A percentile compares a stretch with the other conserved stretches of the same genome.
Evolutionary conservation across 2,329 filamentous ascomycete species (phyloP).

Genomic region (Colletotrichum sp.): DNA sequence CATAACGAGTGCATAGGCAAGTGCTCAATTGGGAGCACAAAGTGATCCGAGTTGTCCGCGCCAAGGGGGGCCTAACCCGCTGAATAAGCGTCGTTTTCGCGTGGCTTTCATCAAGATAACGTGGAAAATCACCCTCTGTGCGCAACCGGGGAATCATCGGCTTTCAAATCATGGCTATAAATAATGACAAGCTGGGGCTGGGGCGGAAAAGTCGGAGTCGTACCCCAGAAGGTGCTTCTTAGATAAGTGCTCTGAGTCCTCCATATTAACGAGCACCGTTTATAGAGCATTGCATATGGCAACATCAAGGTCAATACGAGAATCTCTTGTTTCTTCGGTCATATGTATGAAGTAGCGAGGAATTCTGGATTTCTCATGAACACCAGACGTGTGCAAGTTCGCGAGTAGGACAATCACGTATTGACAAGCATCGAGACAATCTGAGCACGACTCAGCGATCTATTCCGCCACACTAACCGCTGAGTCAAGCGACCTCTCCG

Average conservation of each 20-base stretch:
- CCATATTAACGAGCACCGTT: neutral
- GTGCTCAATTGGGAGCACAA: neutral
- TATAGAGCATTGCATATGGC: neutral
- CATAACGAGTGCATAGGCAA: neutral
- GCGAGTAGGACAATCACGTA: neutral
- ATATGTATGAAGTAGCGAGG: neutral
- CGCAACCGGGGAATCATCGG: neutral
- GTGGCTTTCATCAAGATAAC: neutral
- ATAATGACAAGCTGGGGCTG: neutral
- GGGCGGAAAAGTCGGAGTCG: neutral
- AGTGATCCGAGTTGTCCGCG: neutral
- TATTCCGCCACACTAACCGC: neutral
- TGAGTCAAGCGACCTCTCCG: neutral
- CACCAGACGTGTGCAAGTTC: neutral
- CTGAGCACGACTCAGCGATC: neutral
- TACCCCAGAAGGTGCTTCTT: neutral
- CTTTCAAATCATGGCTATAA: neutral
- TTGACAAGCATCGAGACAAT: neutral
- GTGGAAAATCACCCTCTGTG: neutral
- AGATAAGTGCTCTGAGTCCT: neutral
- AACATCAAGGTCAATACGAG: neutral
- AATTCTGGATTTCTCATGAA: neutral
- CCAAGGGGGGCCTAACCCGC: neutral
- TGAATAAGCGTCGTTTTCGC: neutral
- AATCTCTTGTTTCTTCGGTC: neutral